Evolutionary conservation across 208 protist species (phyloP), one percentile per base, ranked within the genome.

Genomic region (Lotmaria passim): DNA sequence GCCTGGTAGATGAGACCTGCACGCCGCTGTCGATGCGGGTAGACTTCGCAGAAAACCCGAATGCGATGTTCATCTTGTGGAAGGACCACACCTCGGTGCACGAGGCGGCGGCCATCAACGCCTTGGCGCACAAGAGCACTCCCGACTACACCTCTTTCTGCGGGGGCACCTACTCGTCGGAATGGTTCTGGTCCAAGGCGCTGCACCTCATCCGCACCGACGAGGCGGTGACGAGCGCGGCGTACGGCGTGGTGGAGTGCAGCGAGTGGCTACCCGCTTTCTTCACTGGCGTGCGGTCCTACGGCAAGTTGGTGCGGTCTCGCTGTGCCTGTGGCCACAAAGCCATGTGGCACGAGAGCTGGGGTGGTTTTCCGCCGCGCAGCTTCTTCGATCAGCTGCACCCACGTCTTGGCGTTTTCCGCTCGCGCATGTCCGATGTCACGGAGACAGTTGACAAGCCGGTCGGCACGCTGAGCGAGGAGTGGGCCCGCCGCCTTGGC

Each of bases 31-130:
- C 84, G 43, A 36, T 86, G 69, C 58, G 56, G 3, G 36, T 55
- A 2, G 51, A 52, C 2, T 86, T 90, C 58, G 43, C 56, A 23
- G 73, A 86, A 19, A 90, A 86, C 39, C 77, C 80, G 6, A 86
- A 85, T 28, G 78, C 80, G 7, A 90, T 89, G 83, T 86, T 84
- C 68, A 76, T 84, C n/a, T 66, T 90, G 23, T 90, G 84, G 74
- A 90, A 90, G 56, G 78, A 86, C 48, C 84, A 90, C 69, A 86
- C 75, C 5, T 76, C 84, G 19, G 74, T 90, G 31, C 50, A 82
- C 24, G 84, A 90, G 39, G 80, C 78, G 0, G 52, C 57, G n/a
- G 78, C 59, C 5, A 86, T 90, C 61, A 86, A 83, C 69, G 64
- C 55, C 0, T 30, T 81, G 23, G 79, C 81, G 53, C 78, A 80